Conservation (phyloP, 1,139 yeast genomes). For the Saccharomycopsis hybrid region DNA sequence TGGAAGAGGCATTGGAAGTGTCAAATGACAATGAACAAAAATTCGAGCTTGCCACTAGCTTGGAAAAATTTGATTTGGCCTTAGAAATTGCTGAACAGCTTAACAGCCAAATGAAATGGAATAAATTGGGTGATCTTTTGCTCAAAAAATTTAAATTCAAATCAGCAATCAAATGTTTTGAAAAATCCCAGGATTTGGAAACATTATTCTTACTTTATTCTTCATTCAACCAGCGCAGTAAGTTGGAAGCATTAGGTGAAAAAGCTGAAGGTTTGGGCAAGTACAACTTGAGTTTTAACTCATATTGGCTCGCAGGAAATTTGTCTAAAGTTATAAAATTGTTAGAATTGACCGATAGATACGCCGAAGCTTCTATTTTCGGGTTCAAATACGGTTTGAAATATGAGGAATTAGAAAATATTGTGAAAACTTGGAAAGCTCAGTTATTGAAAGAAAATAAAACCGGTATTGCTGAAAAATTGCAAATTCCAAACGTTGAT, state of each 20-base stretch:
- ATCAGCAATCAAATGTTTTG: constrained; percentile 75
- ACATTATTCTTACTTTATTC: constrained; percentile 79
- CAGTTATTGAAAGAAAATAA: constrained; percentile 48
- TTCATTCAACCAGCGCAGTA: constrained; percentile 63
- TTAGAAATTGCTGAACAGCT: constrained; percentile 54
- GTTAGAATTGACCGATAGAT: constrained; percentile 62
- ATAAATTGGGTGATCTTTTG: constrained; percentile 83
- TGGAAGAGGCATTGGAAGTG: constrained; percentile 73
- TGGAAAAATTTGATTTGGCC: constrained; percentile 67
- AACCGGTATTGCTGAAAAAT: constrained; percentile 52
- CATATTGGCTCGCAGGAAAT: constrained; percentile 83
- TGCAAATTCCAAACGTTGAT: constrained; percentile 32
- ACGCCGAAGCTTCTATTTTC: constrained; percentile 79
- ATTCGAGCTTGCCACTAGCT: constrained; percentile 71
- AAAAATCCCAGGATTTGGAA: constrained; percentile 74
- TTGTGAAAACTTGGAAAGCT: constrained; percentile 63
- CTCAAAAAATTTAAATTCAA: constrained; percentile 71
- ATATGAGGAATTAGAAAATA: constrained; percentile 35
- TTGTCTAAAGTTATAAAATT: constrained; percentile 57
- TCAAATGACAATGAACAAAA: constrained; percentile 83
- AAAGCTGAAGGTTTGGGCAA: constrained; percentile 65
- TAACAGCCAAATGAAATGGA: constrained; percentile 75
- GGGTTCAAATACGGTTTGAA: constrained; percentile 68
- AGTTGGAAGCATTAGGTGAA: constrained; percentile 55
- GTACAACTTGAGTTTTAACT: constrained; percentile 86